Evolutionary conservation across 2,329 filamentous ascomycete genomes (phyloP), one percentile per base, ranked within the genome.

Genomic region (Cercospora zeae-maydis): DNA sequence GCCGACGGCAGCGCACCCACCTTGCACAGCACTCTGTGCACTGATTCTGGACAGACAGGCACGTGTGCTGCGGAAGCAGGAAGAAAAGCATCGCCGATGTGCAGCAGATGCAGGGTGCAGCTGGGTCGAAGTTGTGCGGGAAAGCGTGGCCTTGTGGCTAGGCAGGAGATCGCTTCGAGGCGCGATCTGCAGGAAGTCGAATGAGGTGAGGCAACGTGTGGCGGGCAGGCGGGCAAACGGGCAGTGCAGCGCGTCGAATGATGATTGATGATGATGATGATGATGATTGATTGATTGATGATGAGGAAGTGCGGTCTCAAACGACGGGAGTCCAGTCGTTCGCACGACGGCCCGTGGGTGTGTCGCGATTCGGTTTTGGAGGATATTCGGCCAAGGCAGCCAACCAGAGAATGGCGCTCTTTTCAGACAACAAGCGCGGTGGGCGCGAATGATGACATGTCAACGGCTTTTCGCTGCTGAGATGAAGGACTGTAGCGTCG

Each of bases 61-160:
- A 53, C 61, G 42, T 56, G 61, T 55, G 47, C 45, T 53, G 61
- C 56, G 49, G 31, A 30, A 57, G 47, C 47, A 52, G 24, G 4
- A 39, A 27, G 61, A 59, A n/a, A 37, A 27, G 47, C 53, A 59
- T 54, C 47, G 61, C 37, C 56, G 62, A 63, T 57, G 57, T 63
- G 61, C 57, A 60, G 37, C 33, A 56, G 53, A 58, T 51, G 57
- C 57, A 59, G 57, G 57, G 57, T 36, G 42, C 31, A 33, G 58
- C 47, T 54, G 49, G 47, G 14, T 31, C 21, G 47, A 52, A 27
- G 47, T 31, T 30, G 9, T 31, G 47, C 24, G 47, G 24, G n/a
- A 16, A 31, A 30, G 24, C 6, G 24, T 8, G 47, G 37, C 13
- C 27, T 27, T n/a, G n/a, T 30, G 24, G 37, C 39, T 39, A 51